A percentile compares a stretch with the other conserved stretches of the same genome.
Evolutionary conservation across 2,329 filamentous ascomycete species (phyloP).

Genomic region (Coniochaeta prunicola): DNA sequence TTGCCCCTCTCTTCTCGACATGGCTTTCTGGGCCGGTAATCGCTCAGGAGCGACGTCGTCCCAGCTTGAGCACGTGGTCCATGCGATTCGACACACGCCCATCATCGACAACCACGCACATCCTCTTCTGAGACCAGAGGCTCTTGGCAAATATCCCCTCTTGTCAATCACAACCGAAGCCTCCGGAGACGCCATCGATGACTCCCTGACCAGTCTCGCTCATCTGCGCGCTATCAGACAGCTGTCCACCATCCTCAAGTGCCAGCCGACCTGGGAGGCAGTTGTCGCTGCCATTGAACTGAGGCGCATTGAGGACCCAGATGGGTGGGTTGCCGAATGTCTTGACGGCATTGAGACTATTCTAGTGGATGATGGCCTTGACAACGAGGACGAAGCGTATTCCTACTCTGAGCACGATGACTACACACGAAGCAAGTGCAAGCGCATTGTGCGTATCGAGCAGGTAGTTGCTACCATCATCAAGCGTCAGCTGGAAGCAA

Average conservation of each 20-base stretch:
- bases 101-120: slow-evolving; percentile 71
- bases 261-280: slow-evolving; percentile 53
- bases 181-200: slow-evolving; percentile 56
- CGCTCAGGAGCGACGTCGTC: slow-evolving; percentile 16
- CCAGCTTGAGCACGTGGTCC: slow-evolving; percentile 22
- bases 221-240: slow-evolving; percentile 65
- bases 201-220: slow-evolving; percentile 55
- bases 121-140: slow-evolving; percentile 51
- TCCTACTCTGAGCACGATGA: slow-evolving; percentile 57
- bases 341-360: slow-evolving; percentile 66
- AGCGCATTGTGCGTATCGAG: slow-evolving; percentile 73
- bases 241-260: slow-evolving; percentile 57
- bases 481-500: slow-evolving; percentile 29
- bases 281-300: slow-evolving; percentile 36
- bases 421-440: slow-evolving; percentile 57
- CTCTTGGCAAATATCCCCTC: slow-evolving; percentile 39
- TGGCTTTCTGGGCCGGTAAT: slow-evolving; percentile 18
- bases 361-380: slow-evolving; percentile 72
- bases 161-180: slow-evolving; percentile 67
- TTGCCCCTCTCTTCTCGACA: slow-evolving; percentile 2
- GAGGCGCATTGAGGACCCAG: slow-evolving; percentile 35
- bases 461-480: slow-evolving; percentile 59
- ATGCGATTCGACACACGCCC: slow-evolving; percentile 45
- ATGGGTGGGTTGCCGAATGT: slow-evolving; percentile 55
- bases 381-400: slow-evolving; percentile 46